These are phyloP conservation scores for Escallonia rubra DNA, from an alignment of 129 eudicot species.

Conservation along the genomic window DNA sequence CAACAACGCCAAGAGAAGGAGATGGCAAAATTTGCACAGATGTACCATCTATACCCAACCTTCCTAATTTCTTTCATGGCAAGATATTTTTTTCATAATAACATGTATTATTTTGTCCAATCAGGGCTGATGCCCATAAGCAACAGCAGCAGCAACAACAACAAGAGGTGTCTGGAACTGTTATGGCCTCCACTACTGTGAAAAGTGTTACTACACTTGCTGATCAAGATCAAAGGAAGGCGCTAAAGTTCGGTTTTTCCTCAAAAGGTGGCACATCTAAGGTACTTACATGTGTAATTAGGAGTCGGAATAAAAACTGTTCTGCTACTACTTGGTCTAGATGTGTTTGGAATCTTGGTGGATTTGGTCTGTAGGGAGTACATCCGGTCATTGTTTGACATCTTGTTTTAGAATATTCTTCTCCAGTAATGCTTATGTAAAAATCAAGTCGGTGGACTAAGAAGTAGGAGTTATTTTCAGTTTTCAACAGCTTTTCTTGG, in stretches of 20 bases:
- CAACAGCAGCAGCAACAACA: slow-evolving; percentile 66
- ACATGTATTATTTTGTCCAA: slow-evolving; percentile 6
- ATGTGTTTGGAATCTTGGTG: not conserved
- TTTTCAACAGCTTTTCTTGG: too few relatives aligned
- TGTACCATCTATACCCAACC: slow-evolving; percentile 31
- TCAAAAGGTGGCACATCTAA: slow-evolving; percentile 69
- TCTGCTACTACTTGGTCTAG: too few relatives aligned
- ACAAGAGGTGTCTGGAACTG: slow-evolving; percentile 48
- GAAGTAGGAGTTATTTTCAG: too few relatives aligned
- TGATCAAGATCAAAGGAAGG: slow-evolving; percentile 87
- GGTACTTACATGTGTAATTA: slow-evolving; percentile 38
- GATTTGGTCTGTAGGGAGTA: not conserved
- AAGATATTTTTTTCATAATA: not conserved
- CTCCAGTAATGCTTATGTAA: not conserved
- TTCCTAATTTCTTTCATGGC: not conserved
- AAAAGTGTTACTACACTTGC: slow-evolving; percentile 57
- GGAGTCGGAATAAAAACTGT: not conserved
- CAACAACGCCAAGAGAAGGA: slow-evolving; percentile 86
- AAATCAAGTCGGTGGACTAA: too few relatives aligned
- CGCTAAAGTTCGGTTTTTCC: slow-evolving; percentile 84
- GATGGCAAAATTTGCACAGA: slow-evolving; percentile 91
- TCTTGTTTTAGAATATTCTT: not conserved
- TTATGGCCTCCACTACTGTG: slow-evolving; percentile 24
- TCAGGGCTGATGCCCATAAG: slow-evolving; percentile 82
- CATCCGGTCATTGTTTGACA: not conserved